Conservation (phyloP, 2,329 filamentous ascomycete species). For the Cordyceps fumosorosea region DNA sequence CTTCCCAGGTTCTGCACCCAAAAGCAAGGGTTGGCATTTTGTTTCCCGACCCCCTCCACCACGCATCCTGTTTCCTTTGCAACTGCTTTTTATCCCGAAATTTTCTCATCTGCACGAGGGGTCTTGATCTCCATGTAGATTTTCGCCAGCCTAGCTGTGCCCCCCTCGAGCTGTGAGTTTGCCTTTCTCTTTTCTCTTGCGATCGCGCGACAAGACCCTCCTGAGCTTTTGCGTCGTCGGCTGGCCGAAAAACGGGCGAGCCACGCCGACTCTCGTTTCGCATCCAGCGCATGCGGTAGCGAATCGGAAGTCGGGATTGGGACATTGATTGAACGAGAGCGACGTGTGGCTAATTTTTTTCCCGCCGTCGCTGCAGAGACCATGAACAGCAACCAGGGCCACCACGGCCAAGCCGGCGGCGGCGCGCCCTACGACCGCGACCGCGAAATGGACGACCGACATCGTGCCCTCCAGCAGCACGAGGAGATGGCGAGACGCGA, state of each 20-base stretch:
- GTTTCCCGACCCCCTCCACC: constrained; percentile 6
- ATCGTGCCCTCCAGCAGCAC: constrained; percentile 39
- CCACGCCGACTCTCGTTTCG: neutral
- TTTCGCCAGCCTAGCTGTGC: constrained; percentile 24
- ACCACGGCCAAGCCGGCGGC: constrained; percentile 34
- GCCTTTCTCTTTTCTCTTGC: constrained; percentile 13
- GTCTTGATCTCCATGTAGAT: constrained; percentile 27
- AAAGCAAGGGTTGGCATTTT: constrained; percentile 17
- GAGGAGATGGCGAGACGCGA: constrained; percentile 40
- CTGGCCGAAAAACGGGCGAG: neutral
- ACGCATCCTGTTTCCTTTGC: constrained; percentile 14
- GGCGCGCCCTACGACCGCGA: constrained; percentile 41
- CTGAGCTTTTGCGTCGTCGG: constrained; percentile 12
- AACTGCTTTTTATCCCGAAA: neutral
- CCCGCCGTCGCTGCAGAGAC: constrained; percentile 15
- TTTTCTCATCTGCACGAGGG: constrained; percentile 17
- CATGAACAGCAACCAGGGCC: constrained; percentile 41
- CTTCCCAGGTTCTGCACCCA: constrained; percentile 29
- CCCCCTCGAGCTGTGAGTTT: constrained; percentile 28
- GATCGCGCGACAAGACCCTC: constrained; percentile 22
- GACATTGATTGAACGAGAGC: neutral
- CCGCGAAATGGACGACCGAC: constrained; percentile 42
- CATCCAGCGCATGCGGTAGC: neutral
- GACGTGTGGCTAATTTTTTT: constrained; percentile 1
- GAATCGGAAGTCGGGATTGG: neutral